Conservation (phyloP, 2,329 filamentous ascomycete species). For the Cordyceps militaris region DNA sequence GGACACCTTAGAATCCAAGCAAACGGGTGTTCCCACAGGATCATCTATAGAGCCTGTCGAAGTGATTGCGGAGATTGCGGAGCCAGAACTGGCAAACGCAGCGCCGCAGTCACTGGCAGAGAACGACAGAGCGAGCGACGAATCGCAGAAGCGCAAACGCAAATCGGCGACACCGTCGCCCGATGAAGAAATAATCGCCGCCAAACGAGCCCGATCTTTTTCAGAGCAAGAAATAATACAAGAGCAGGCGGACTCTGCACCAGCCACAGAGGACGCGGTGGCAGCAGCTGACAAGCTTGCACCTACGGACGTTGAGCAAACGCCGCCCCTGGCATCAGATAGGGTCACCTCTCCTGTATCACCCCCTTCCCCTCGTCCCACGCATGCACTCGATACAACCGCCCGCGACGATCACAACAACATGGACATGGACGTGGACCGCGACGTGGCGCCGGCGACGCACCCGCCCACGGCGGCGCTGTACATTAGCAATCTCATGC, state of each 20-base stretch:
- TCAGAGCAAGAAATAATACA: constrained; percentile 17
- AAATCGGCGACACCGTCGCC: constrained; percentile 56
- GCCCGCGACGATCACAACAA: not conserved
- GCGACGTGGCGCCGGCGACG: constrained; percentile 46
- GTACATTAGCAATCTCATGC: constrained; percentile 87
- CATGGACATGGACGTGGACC: constrained; percentile 24
- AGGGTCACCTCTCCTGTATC: not conserved
- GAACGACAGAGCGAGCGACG: constrained; percentile 21
- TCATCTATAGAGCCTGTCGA: not conserved
- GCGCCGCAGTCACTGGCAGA: too few relatives aligned
- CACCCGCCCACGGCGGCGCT: constrained; percentile 70
- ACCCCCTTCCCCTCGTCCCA: not conserved
- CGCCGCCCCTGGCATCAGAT: constrained; percentile 2
- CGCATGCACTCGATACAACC: not conserved
- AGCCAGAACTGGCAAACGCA: not conserved
- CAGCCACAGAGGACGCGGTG: constrained; percentile 7
- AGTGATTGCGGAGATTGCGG: not conserved
- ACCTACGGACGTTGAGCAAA: constrained; percentile 7
- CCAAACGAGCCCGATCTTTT: constrained; percentile 47
- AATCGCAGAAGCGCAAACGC: constrained; percentile 59
- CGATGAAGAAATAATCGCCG: constrained; percentile 43
- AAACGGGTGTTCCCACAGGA: not conserved
- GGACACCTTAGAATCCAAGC: too few relatives aligned
- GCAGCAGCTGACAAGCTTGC: constrained; percentile 11
- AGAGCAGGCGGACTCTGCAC: constrained; percentile 2